phyloP scores from a whole-genome alignment of 2,329 filamentous ascomycete genomes.

The Orbilia oligospora region DNA sequence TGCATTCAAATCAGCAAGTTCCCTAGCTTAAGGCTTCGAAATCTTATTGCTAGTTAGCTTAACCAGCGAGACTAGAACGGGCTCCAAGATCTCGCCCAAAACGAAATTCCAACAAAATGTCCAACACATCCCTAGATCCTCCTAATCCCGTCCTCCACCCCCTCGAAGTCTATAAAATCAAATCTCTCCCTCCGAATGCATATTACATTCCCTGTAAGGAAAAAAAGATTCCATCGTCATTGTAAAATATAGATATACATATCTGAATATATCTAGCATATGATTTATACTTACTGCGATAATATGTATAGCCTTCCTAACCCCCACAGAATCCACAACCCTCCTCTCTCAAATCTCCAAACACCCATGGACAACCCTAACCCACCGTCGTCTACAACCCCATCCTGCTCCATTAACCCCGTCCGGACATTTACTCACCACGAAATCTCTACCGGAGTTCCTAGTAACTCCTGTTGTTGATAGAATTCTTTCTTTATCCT shows the following conservation, averaged over 20 bases:
- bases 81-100: neutral
- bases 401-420: slow-evolving; percentile 87
- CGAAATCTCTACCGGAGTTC: slow-evolving; percentile 79
- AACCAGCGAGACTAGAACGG: too few species aligned
- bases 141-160: slow-evolving; percentile 5
- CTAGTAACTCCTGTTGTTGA: slow-evolving; percentile 79
- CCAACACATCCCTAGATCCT: slow-evolving; percentile 20
- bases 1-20: too few species aligned
- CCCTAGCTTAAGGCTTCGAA: too few species aligned
- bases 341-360: slow-evolving; percentile 68
- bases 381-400: slow-evolving; percentile 90
- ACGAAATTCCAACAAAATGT: slow-evolving; percentile 55
- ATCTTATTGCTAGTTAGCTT: too few species aligned
- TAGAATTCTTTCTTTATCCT: slow-evolving; percentile 67
- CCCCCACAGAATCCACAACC: slow-evolving; percentile 69
- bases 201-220: slow-evolving; percentile 57
- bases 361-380: slow-evolving; percentile 86
- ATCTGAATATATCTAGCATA: too few species aligned
- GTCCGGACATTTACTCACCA: slow-evolving; percentile 80
- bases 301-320: slow-evolving; percentile 59
- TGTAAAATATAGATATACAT: neutral
- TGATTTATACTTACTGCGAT: too few species aligned
- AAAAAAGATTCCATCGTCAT: neutral
- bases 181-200: slow-evolving; percentile 28
- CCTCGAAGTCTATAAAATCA: slow-evolving; percentile 37